These are phyloP conservation scores for Prunus yedoensis DNA, from an alignment of 331 rosid species.

Conservation along the genomic window DNA sequence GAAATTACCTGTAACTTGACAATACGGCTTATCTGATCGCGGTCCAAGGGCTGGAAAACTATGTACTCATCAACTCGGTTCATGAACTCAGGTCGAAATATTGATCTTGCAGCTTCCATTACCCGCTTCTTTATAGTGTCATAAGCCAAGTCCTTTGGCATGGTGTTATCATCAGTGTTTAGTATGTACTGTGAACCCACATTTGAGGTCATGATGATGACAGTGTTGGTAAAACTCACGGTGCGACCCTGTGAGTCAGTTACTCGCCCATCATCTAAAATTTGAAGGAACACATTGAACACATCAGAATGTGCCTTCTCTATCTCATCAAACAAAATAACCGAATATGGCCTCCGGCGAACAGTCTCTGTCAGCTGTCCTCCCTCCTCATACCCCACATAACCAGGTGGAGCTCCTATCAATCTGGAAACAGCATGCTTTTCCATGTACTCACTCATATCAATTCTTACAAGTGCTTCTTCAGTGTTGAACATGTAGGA, in stretches of 20 bases:
- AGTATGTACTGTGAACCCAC: constrained; percentile 97
- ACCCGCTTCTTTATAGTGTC: constrained; percentile 83
- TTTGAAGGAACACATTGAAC: constrained; percentile 93
- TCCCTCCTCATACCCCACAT: constrained; percentile 97
- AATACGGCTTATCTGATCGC: constrained; percentile 72
- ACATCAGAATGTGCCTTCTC: constrained; percentile 95
- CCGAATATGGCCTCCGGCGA: constrained; percentile 91
- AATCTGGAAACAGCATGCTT: constrained; percentile 90
- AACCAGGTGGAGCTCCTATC: constrained; percentile 99
- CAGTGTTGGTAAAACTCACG: constrained; percentile 85
- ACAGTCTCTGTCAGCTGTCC: constrained; percentile 90
- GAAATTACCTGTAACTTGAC: constrained; percentile 79
- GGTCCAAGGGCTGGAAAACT: constrained; percentile 92
- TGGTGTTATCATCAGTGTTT: constrained; percentile 57
- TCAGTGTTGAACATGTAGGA: constrained; percentile 91
- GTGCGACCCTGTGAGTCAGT: constrained; percentile 97
- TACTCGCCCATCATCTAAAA: constrained; percentile 93
- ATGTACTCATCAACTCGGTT: constrained; percentile 94
- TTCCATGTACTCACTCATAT: constrained; percentile 99
- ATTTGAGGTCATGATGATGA: constrained; percentile 96
- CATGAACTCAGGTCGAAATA: constrained; percentile 96
- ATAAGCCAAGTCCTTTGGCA: constrained; percentile 57
- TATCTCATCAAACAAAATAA: constrained; percentile 91
- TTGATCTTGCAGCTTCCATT: constrained; percentile 90
- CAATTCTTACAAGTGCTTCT: constrained; percentile 94